Evolutionary conservation across 495 filamentous ascomycete genomes (phyloP), one percentile per base, ranked within the genome.

Genomic region (Penicillium macrosclerotiorum): DNA sequence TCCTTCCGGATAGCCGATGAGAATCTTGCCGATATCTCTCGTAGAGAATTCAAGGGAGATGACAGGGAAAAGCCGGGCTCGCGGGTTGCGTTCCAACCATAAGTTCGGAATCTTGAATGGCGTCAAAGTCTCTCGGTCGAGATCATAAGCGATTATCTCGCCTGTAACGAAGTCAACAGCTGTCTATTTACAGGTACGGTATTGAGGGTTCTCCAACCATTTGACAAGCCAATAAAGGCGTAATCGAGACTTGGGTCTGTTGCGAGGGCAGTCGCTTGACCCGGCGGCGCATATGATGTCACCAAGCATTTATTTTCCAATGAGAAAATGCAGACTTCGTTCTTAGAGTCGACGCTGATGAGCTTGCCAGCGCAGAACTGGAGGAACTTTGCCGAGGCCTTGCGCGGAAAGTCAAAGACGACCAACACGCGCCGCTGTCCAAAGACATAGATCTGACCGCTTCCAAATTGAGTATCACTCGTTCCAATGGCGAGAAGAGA

Each of bases 401-500:
- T 81, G 37, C 79, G 74, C 23, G 82, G 77, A 36, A 89, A 68
- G 1, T 71, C 61, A 47, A 90, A 76, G 26, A 81, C 76, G 49
- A 86, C 85, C 32, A 80, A 75, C 36, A 96, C 84, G 19, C 93
- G 84, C 27, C 75, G 79, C 66, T 89, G 86, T 11, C 93, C 93
- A 57, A 93, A 96, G 54, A 98, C 73, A 66, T 93, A 93, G 61
- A 98, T 90, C 64, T 88, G 82, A 16, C 88, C 87, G 29, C 78
- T 78, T 42, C 87, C 86, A 47, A 80, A 90, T 50, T 83, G 77
- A 26, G 86, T 86, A 65, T 88, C 86, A 61, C 80, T 83, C 36
- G 94, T 97, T 19, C 90, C 93, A 35, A 97, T 78, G n/a, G 90
- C 93, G 23, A 98, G 74, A 22, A 98, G 83, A 14, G 90, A 95